phyloP scores from a whole-genome alignment of 2,329 filamentous ascomycete genomes.

The Cadophora sp. region DNA sequence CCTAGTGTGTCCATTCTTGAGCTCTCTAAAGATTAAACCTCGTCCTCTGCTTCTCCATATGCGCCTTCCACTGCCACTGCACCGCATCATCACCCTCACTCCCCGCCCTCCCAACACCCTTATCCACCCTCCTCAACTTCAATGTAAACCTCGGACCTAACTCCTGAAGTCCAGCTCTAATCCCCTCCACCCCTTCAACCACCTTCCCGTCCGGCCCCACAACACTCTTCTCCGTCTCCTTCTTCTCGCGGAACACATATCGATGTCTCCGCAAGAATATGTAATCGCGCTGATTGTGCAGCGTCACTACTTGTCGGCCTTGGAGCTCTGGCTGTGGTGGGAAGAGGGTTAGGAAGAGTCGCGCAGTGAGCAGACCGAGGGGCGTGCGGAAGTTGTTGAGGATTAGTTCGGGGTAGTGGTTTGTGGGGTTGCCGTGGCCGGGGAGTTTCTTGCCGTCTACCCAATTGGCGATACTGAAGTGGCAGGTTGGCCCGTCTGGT shows the following conservation, averaged over 20 bases:
- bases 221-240: slow-evolving; percentile 85
- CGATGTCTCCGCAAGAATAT: slow-evolving; percentile 91
- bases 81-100: slow-evolving; percentile 56
- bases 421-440: slow-evolving; percentile 86
- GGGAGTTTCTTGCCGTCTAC: slow-evolving; percentile 86
- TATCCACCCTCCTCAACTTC: slow-evolving; percentile 90
- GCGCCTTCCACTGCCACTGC: slow-evolving; percentile 94
- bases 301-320: slow-evolving; percentile 87
- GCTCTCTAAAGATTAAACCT: slow-evolving; percentile 82
- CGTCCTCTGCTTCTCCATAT: slow-evolving; percentile 93
- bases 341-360: slow-evolving; percentile 81
- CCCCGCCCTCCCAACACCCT: slow-evolving; percentile 76
- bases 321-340: slow-evolving; percentile 83
- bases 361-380: slow-evolving; percentile 84
- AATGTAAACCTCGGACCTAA: slow-evolving; percentile 83
- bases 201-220: slow-evolving; percentile 81
- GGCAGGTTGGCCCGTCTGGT: slow-evolving; percentile 86
- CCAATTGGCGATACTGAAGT: slow-evolving; percentile 92
- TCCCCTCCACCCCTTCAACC: slow-evolving; percentile 83
- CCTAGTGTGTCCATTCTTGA: neutral
- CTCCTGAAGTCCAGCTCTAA: slow-evolving; percentile 89
- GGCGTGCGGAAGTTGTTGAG: slow-evolving; percentile 96
- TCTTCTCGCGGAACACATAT: slow-evolving; percentile 92
- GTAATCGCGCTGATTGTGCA: slow-evolving; percentile 96
- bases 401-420: slow-evolving; percentile 87